Base-by-base conservation (phyloP, 257 asterid genomes). In the Fraxinus anomala region DNA sequence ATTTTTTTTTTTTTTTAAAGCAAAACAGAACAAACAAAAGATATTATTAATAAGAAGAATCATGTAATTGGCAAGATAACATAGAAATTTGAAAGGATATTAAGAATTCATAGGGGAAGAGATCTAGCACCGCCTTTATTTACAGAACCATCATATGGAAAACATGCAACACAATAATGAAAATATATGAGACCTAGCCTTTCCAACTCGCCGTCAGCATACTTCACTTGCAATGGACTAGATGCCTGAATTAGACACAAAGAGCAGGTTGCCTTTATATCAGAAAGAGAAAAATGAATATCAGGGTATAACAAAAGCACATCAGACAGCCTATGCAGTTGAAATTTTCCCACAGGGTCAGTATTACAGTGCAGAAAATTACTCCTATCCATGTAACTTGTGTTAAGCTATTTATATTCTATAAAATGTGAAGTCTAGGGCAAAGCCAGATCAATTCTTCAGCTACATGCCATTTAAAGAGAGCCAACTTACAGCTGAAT, bases 181-280 rank as follows among this genome's bases (percentile, higher is more conserved):
- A 77, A 63, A 44, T 68, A 72, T 78, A 85, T 37, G 59, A 76
- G 79, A 96, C 99, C 99, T 92, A 96, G 97, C 84, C 98, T 89
- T 88, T 96, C 99, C 94, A 96, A 88, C 83, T 96, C 99, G 80
- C 99, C 99, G 83, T 96, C 99, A 39, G 99, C 99, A 82, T 96
- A 96, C 92, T 89, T 96, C 86, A 96, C 96, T 93, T 96, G 98
- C 91, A 96, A 79, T 47, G 96, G 99, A 81, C 91, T 89, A 75
- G 99, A 91, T 77, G 96, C 99, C 99, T 95, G 97, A 73, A 89
- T 85, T 74, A 80, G 80, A 84, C 54, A 83, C 24, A 85, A 82
- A 81, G 33, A 83, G 76, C 80, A 81, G 47, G 76, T 68, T 59
- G 83, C 73, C 74, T 74, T 87, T 33, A 59, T 59, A 83, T 80